Evolutionary conservation across 148 eudicot genomes (phyloP).

Genomic region (Bassia scoparia): DNA sequence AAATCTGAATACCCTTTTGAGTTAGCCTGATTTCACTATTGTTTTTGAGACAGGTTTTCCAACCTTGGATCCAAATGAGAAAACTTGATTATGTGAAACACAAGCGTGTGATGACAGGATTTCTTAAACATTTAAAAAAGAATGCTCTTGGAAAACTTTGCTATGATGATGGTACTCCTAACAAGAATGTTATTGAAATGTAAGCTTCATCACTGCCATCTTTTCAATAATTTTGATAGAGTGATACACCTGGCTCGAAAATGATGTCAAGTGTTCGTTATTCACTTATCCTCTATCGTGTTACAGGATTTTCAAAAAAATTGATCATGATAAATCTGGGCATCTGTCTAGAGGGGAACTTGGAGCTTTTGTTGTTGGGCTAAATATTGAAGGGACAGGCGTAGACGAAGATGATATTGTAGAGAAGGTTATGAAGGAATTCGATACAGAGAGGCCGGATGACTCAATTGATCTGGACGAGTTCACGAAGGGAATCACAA

Average conservation of each 20-base stretch:
- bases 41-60: conserved; percentile 53
- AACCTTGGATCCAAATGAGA: conserved; percentile 73
- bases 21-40: conserved; percentile 1
- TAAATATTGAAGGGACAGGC: conserved; percentile 49
- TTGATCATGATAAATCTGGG: conserved; percentile 44
- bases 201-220: conserved; percentile 15
- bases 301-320: conserved; percentile 56
- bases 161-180: conserved; percentile 44
- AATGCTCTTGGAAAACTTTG: conserved; percentile 56
- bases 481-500: conserved; percentile 56
- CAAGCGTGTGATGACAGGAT: conserved; percentile 62
- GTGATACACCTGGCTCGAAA: conserved; percentile 6
- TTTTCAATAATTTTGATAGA: background rate
- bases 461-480: conserved; percentile 38
- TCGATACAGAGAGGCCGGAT: conserved; percentile 50
- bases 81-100: conserved; percentile 52
- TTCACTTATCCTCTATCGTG: background rate
- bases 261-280: background rate
- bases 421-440: conserved; percentile 54
- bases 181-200: conserved; percentile 41
- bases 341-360: conserved; percentile 55
- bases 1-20: background rate
- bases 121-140: conserved; percentile 53
- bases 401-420: conserved; percentile 50
- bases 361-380: conserved; percentile 66